Evolutionary conservation across 441 rosid genomes (phyloP), one percentile per base, ranked within the genome.

Genomic region (Manihot esculenta): DNA sequence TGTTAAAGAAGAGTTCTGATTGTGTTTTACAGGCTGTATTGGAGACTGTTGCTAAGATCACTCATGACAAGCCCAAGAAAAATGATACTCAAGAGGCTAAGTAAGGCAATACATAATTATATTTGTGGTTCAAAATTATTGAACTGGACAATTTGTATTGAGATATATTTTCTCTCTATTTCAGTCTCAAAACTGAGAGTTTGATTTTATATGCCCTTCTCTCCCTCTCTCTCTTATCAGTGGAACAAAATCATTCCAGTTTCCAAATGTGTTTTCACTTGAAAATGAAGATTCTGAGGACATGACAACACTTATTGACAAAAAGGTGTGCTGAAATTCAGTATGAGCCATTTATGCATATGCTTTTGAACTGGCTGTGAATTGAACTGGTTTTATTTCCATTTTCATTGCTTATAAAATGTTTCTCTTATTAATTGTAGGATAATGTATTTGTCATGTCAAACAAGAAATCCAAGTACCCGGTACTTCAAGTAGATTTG

Each of bases 251-350:
- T 64, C 97, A 4, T 95, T 95, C 72, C 97, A 88, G 80, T 71
- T 94, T 57, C 94, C 91, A 79, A 91, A 95, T 81, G 99, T 95
- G 26, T 93, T 95, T 86, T 81, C 93, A 33, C 78, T 93, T 68
- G 99, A 93, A 72, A 93, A 87, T 83, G 98, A 93, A 77, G 97
- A 95, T 76, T 91, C 98, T 50, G 97, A 95, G 74, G 99, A 93
- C 76, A 80, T 80, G 63, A 80, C 86, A 54, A 91, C 98, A 74
- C 82, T 95, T 75, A 91, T 95, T 78, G 99, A 95, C 86, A 95
- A 91, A 71, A 89, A 89, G 95, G 99, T 93, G 45, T 7, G 70
- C 60, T 33, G 53, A 64, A 69, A 62, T 62, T 66, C 27, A 14
- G 7, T 14, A 35, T 58, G 23, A 45, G 65, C 50, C 60, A 44